These are phyloP conservation scores for Gastrolobium villosum DNA, from an alignment of 306 rosid species.

Conservation along the genomic window DNA sequence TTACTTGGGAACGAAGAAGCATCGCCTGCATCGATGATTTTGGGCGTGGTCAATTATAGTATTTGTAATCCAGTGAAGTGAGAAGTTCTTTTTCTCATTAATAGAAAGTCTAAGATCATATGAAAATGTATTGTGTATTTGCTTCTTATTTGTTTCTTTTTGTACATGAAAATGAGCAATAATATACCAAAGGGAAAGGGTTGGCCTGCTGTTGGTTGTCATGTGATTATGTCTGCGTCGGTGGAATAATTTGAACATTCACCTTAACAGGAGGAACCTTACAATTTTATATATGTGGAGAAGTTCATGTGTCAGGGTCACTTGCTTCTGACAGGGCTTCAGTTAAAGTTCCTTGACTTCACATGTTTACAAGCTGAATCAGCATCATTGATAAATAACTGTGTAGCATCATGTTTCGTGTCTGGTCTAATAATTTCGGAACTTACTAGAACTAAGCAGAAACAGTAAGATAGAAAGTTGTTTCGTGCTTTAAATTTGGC, in stretches of 20 bases:
- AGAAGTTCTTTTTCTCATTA: constrained; percentile 52
- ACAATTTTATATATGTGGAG: constrained; percentile 38
- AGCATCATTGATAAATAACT: constrained; percentile 41
- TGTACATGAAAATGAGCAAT: constrained; percentile 44
- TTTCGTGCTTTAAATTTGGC: not conserved
- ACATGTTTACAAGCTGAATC: constrained; percentile 50
- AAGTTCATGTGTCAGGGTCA: constrained; percentile 51
- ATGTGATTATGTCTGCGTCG: constrained; percentile 48
- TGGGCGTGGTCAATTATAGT: constrained; percentile 49
- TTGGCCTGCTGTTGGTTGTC: constrained; percentile 44
- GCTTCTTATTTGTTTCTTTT: constrained; percentile 49
- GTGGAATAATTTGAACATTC: constrained; percentile 44
- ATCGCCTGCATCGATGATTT: constrained; percentile 56
- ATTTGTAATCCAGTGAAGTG: constrained; percentile 45
- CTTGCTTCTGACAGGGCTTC: constrained; percentile 42
- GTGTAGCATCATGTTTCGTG: constrained; percentile 30
- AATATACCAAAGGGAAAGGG: constrained; percentile 38
- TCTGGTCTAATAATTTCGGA: constrained; percentile 41
- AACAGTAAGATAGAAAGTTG: not conserved
- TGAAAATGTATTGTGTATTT: constrained; percentile 49
- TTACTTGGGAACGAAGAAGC: constrained; percentile 57
- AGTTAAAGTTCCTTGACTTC: constrained; percentile 37
- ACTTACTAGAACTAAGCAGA: constrained; percentile 2
- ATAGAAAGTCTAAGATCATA: constrained; percentile 54
- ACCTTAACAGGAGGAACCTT: constrained; percentile 31